Conservation (phyloP, 768 basidiomycete species). For the Phaffia tasmanica region DNA sequence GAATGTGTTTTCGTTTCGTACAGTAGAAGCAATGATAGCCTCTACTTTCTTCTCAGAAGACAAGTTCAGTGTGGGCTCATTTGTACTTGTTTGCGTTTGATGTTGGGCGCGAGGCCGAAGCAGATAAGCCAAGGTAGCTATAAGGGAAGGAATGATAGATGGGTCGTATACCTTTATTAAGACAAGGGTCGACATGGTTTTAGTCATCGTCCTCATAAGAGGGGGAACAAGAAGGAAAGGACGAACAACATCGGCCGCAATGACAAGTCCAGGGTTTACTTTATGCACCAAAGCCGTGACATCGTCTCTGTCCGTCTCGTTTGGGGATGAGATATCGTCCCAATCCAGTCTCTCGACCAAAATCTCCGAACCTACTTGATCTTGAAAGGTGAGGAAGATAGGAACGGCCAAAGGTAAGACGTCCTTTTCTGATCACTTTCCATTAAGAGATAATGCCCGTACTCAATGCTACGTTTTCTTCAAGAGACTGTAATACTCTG, state of each 20-base stretch:
- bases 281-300: neutral
- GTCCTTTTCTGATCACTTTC: conserved; percentile 1
- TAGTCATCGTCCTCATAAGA: no score
- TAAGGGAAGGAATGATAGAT: conserved; percentile 7
- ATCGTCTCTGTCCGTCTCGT: neutral
- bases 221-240: neutral
- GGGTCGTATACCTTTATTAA: conserved; percentile 14
- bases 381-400: neutral
- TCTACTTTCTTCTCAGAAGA: neutral
- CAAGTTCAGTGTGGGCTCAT: no score
- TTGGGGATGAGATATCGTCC: neutral
- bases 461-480: conserved; percentile 14
- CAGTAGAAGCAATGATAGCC: conserved; percentile 16
- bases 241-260: conserved; percentile 25
- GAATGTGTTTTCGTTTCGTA: conserved; percentile 9
- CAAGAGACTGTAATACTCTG: conserved; percentile 8
- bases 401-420: neutral
- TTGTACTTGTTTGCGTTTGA: neutral
- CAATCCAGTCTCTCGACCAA: conserved; percentile 15
- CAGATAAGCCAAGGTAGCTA: conserved; percentile 10
- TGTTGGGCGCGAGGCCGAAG: neutral
- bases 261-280: neutral
- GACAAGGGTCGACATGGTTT: neutral
- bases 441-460: neutral
- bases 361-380: neutral